These are phyloP conservation scores for Panus rudis DNA, from an alignment of 768 basidiomycete genomes.

Conservation along the genomic window DNA sequence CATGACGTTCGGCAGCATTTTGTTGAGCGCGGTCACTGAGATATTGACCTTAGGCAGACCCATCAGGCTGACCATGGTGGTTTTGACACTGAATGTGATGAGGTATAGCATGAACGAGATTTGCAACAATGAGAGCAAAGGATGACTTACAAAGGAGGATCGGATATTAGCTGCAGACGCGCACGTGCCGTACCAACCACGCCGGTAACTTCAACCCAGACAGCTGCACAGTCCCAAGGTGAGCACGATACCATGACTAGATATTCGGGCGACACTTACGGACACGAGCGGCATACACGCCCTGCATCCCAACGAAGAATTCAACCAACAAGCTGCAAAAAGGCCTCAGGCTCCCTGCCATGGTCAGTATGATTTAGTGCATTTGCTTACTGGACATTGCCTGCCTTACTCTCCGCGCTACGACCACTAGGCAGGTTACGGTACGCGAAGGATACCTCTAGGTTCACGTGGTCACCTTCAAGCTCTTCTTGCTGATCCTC, in stretches of 20 bases:
- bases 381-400: slow-evolving; percentile 44
- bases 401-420: slow-evolving; percentile 28
- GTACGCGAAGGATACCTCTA: slow-evolving; percentile 69
- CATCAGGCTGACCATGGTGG: slow-evolving; percentile 53
- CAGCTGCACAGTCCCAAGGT: slow-evolving; percentile 49
- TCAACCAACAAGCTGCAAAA: slow-evolving; percentile 45
- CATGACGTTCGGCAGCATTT: slow-evolving; percentile 67
- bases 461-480: slow-evolving; percentile 49
- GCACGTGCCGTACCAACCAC: slow-evolving; percentile 57
- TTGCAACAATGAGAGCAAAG: neutral
- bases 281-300: slow-evolving; percentile 26
- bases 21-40: slow-evolving; percentile 57
- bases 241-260: neutral
- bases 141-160: slow-evolving; percentile 48
- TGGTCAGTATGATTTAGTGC: neutral
- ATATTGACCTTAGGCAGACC: slow-evolving; percentile 63
- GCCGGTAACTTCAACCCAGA: slow-evolving; percentile 69
- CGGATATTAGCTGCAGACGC: slow-evolving; percentile 67
- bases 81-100: slow-evolving; percentile 28
- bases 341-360: neutral
- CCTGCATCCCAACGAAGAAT: slow-evolving; percentile 54
- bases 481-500: slow-evolving; percentile 20
- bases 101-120: slow-evolving; percentile 15
- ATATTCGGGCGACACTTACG: slow-evolving; percentile 14
- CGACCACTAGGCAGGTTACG: slow-evolving; percentile 42